A percentile compares a stretch with the other conserved stretches of the same genome.
Conservation (phyloP, 2,329 filamentous ascomycete species). For the Fusarium pilosicola region DNA sequence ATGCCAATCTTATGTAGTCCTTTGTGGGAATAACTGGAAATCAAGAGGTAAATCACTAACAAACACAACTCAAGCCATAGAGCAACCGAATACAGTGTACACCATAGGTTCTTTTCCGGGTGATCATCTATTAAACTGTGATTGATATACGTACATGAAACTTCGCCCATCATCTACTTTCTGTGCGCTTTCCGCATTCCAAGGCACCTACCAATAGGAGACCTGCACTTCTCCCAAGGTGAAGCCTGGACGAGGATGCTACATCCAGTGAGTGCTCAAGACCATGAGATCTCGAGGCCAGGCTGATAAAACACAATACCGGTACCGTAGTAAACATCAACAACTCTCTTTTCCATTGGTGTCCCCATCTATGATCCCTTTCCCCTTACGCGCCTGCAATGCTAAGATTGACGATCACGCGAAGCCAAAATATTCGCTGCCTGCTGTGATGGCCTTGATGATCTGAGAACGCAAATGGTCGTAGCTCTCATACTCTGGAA, state of each 20-base stretch:
- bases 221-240: slow-evolving; percentile 49
- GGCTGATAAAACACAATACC: slow-evolving; percentile 18
- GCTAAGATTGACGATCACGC: slow-evolving; percentile 65
- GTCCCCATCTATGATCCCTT: slow-evolving; percentile 25
- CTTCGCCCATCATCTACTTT: slow-evolving; percentile 21
- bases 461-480: slow-evolving; percentile 87
- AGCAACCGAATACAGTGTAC: not conserved
- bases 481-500: slow-evolving; percentile 98
- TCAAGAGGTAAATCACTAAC: not conserved
- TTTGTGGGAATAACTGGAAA: not conserved
- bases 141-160: slow-evolving; percentile 28
- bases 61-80: not conserved
- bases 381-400: slow-evolving; percentile 30
- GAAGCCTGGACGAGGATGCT: slow-evolving; percentile 3
- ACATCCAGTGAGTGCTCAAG: slow-evolving; percentile 11
- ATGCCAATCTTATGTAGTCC: not conserved
- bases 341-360: slow-evolving; percentile 12
- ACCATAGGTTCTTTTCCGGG: slow-evolving; percentile 16
- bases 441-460: slow-evolving; percentile 96
- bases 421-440: slow-evolving; percentile 97
- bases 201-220: slow-evolving; percentile 37
- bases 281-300: slow-evolving; percentile 16
- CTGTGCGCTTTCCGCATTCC: slow-evolving; percentile 8
- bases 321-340: slow-evolving; percentile 14
- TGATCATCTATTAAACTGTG: slow-evolving; percentile 2